Evolutionary conservation across 768 basidiomycete species (phyloP), one percentile per base, ranked within the genome.

Genomic region (Mycena alexandri): DNA sequence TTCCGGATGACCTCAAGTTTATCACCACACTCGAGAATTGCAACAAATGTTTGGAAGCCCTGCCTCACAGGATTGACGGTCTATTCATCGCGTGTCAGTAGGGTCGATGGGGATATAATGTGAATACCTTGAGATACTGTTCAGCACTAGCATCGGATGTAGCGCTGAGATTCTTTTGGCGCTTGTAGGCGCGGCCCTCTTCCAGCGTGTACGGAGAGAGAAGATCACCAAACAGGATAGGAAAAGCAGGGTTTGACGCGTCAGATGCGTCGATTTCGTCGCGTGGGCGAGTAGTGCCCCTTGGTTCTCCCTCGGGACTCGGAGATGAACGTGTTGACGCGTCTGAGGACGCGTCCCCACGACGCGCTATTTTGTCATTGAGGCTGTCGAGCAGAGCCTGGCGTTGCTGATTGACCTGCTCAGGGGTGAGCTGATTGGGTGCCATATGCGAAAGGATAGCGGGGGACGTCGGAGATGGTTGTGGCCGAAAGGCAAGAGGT

Each of bases 101-200:
- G 2, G 8, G 19, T 21, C 10, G 38, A 50, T 17, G 25, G 41
- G 14, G 6, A 22, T 16, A 44, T 2, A 55, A 14, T 16, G 24
- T 24, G 13, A 55, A 16, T 8, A 41, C 63, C 41, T 52, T 51
- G 8, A 64, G 21, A 44, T 57, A 64, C 1, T n/a, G 9, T 0
- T 64, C 63, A 4, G 55, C 36, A 13, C 58, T 55, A 1, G 12
- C 36, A 17, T 64, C 41, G 2, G 63, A 57, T 10, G 38, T 25
- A 6, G 36, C 13, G 5, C 34, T 56, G 7, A 64, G 48, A 2
- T 42, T 34, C 17, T 64, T 64, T 19, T 56, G 55, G 36, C 47
- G 54, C 17, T 64, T 64, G 14, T 42, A 46, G 2, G 17, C 55
- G 10, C 63, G 55, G 10, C 63, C 63, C 44, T 64, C 19, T 25